Base-by-base conservation (phyloP, 345 rosid species). In the Melaleuca quinquenervia region DNA sequence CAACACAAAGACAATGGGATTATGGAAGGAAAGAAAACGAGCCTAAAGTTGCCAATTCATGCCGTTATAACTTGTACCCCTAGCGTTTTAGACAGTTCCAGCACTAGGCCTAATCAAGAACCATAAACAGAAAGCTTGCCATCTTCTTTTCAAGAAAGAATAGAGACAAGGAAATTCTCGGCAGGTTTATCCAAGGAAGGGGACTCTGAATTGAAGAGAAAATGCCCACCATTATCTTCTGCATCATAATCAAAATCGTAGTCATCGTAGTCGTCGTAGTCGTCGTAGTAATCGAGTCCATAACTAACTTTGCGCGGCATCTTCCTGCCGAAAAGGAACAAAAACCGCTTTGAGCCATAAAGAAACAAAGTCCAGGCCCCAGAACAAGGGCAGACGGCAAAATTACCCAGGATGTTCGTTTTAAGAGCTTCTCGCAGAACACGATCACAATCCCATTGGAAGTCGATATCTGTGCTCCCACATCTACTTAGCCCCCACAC, bases 271-370 rank as follows among this genome's bases (percentile, higher is more conserved):
- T 82, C 78, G 11, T 56, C 84, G 50, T 51, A 62, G 12, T 88
- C 90, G 13, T 88, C 93, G 18, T 90, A 88, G 64, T 87, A 89
- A 76, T 87, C 87, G 62, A 52, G 83, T 44, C 90, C 90, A 62
- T 84, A 86, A 60, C 84, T 87, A 11, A 91, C 90, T 88, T 92
- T 93, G 50, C 92, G 93, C 87, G 95, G 95, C 95, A 93, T 93
- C 78, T 84, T 87, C 84, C 92, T 89, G 85, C 49, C 41, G 27
- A 32, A 83, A 29, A 8, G 45, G 48, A 20, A 70, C 13, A 24
- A 70, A 70, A 70, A 70, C 44, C 16, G 78, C 24, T 16, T 16
- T 16, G 48, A 32, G 78, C 24, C 18, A 32, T 32, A 45, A 32
- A 70, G 78, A 70, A 32, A 29, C 78, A 8, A 70, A 70, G 24